Percentiles rank a stretch among this genome's conserved stretches.
These are phyloP conservation scores for Capsella bursapastoris DNA, from an alignment of 345 rosid genomes.

Conservation along the genomic window DNA sequence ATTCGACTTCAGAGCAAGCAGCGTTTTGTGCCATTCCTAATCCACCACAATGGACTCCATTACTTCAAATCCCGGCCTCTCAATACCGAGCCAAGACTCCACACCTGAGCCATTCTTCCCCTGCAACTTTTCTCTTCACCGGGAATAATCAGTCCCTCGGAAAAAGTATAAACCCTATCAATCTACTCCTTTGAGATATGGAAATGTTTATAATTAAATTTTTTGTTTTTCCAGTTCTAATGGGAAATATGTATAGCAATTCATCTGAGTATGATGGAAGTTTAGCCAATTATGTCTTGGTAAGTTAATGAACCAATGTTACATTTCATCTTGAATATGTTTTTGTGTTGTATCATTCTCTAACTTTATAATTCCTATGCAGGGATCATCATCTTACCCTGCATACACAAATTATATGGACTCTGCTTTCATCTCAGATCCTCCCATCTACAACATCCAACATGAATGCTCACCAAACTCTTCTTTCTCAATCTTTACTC, in stretches of 20 bases:
- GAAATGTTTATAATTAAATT: neutral
- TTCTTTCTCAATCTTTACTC: constrained; percentile 41
- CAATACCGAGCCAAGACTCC: constrained; percentile 63
- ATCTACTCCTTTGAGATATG: neutral
- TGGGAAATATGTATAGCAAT: constrained; percentile 53
- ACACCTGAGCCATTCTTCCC: constrained; percentile 54
- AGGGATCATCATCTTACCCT: constrained; percentile 72
- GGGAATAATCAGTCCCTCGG: constrained; percentile 77
- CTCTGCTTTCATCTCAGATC: constrained; percentile 53
- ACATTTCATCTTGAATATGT: neutral
- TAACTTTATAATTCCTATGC: constrained; percentile 37
- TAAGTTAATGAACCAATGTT: constrained; percentile 40
- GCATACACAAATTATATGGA: constrained; percentile 55
- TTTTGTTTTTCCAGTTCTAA: constrained; percentile 52
- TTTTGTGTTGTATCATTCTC: neutral
- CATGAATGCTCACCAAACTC: constrained; percentile 57
- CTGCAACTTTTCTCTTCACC: constrained; percentile 69
- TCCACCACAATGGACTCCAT: constrained; percentile 80
- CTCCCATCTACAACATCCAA: constrained; percentile 68
- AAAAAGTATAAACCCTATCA: constrained; percentile 49
- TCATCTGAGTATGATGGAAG: constrained; percentile 49
- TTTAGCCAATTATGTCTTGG: constrained; percentile 57
- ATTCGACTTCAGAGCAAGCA: constrained; percentile 61
- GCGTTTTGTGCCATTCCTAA: constrained; percentile 55
- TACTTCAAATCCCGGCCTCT: constrained; percentile 80